A percentile compares a stretch with the other conserved stretches of the same genome.
Evolutionary conservation across 441 rosid species (phyloP).

Genomic region (Populus hybrid): DNA sequence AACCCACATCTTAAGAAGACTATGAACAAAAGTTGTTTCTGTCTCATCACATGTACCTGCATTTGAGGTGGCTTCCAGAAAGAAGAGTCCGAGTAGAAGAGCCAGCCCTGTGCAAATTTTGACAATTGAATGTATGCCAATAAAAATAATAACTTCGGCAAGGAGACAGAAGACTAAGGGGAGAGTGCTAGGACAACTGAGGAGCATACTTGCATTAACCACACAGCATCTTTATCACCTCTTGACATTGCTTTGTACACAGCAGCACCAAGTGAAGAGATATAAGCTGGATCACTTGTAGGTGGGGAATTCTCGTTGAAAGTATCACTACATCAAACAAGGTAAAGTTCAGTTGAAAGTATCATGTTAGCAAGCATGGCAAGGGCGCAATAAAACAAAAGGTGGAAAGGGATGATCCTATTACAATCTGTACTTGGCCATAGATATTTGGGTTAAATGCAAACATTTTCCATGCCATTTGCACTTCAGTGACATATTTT

Average conservation of each 20-base stretch:
- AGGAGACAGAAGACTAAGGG: background rate
- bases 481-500: background rate
- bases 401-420: background rate
- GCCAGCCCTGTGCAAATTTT: constrained; percentile 80
- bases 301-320: constrained; percentile 97
- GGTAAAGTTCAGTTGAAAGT: constrained; percentile 7
- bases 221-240: constrained; percentile 88
- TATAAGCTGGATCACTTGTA: constrained; percentile 71
- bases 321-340: constrained; percentile 65
- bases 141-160: background rate
- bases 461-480: background rate
- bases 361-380: background rate
- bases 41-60: constrained; percentile 49
- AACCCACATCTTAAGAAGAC: constrained; percentile 2
- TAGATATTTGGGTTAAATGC: background rate
- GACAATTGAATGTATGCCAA: background rate
- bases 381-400: background rate
- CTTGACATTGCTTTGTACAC: constrained; percentile 92
- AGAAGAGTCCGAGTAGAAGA: constrained; percentile 72
- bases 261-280: constrained; percentile 84
- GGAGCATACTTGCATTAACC: constrained; percentile 95
- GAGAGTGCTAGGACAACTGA: background rate
- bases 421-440: background rate
- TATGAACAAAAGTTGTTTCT: background rate
- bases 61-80: constrained; percentile 97